phyloP scores from a whole-genome alignment of 495 filamentous ascomycete species.

The Tuber calosporum region DNA sequence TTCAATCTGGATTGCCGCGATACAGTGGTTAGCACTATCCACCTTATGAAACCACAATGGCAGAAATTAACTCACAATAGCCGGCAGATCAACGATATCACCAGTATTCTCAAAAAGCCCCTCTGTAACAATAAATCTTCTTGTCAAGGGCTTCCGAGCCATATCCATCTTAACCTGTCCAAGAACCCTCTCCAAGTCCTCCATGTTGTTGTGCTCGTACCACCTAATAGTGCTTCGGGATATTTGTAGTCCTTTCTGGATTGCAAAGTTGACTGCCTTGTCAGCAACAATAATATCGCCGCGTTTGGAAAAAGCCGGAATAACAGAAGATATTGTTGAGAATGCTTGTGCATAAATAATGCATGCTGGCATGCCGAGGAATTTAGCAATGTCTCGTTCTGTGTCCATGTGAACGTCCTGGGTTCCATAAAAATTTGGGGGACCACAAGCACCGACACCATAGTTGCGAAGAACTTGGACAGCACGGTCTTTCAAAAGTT shows the following conservation, averaged over 20 bases:
- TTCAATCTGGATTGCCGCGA: slow-evolving; percentile 55
- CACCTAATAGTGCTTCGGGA: slow-evolving; percentile 81
- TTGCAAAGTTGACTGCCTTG: slow-evolving; percentile 84
- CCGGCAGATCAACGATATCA: slow-evolving; percentile 76
- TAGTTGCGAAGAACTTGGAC: slow-evolving; percentile 89
- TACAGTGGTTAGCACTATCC: background rate
- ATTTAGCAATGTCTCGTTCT: slow-evolving; percentile 85
- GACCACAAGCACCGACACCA: slow-evolving; percentile 91
- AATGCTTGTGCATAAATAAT: slow-evolving; percentile 96
- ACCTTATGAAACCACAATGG: slow-evolving; percentile 17
- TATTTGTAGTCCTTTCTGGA: slow-evolving; percentile 88
- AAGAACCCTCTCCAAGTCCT: slow-evolving; percentile 81
- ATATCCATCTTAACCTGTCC: slow-evolving; percentile 80
- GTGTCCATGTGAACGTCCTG: slow-evolving; percentile 98
- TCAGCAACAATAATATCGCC: slow-evolving; percentile 99
- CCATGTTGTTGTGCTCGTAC: slow-evolving; percentile 95
- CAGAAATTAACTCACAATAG: slow-evolving; percentile 55
- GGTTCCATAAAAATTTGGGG: slow-evolving; percentile 94
- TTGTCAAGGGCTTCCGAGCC: slow-evolving; percentile 72
- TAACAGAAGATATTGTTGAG: slow-evolving; percentile 86
- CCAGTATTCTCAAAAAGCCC: slow-evolving; percentile 87
- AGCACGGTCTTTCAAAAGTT: slow-evolving; percentile 85
- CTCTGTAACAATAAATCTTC: slow-evolving; percentile 94
- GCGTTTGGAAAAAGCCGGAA: slow-evolving; percentile 91
- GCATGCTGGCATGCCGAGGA: slow-evolving; percentile 74